Base-by-base conservation (phyloP, 2,329 filamentous ascomycete genomes). In the Cryphonectria radicalis region DNA sequence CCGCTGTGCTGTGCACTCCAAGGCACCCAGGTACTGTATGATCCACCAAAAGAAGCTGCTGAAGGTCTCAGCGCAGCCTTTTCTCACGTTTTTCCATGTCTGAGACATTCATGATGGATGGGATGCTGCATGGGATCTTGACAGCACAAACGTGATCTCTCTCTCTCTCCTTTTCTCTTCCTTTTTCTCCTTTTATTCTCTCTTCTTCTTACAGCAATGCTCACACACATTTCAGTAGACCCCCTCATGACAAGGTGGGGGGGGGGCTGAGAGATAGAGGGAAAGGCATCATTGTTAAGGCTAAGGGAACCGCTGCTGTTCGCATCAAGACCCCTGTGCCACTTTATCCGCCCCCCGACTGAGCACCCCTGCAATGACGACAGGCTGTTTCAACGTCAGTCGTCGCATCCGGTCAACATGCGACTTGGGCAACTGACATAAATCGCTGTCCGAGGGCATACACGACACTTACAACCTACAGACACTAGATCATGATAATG, bases 321-420 rank as follows among this genome's bases (percentile, higher is more conserved):
- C 22, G 46, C 46, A n/a, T n/a, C 46, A 7, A 50, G 46, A 40
- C 37, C 62, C 37, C 62, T 25, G 35, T 63, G n/a, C 40, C n/a
- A 35, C 63, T 50, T 50, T 65, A 63, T n/a, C 60, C 40, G n/a
- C n/a, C 28, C 63, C 25, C 8, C n/a, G 63, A 50, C 42, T 11
- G 42, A 42, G 35, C 25, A 65, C 22, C 63, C 63, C 63, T 65
- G 63, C 40, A 50, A 65, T 65, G 63, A 65, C 63, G 63, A 40
- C 63, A 65, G 62, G 62, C 40, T 65, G 63, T 65, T 50, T 65
- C 63, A 50, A 65, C 63, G 63, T 65, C 63, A 50, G 63, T 46
- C 63, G 63, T 65, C 40, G 63, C 63, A 65, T 65, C 40, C 63
- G 63, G 63, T 25, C 63, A 57, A 57, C 53, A 28, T 57, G 53